A percentile compares a stretch with the other conserved stretches of the same genome.
phyloP scores from a whole-genome alignment of 1,284 basidiomycete genomes.

The Heterobasidion occidentale region DNA sequence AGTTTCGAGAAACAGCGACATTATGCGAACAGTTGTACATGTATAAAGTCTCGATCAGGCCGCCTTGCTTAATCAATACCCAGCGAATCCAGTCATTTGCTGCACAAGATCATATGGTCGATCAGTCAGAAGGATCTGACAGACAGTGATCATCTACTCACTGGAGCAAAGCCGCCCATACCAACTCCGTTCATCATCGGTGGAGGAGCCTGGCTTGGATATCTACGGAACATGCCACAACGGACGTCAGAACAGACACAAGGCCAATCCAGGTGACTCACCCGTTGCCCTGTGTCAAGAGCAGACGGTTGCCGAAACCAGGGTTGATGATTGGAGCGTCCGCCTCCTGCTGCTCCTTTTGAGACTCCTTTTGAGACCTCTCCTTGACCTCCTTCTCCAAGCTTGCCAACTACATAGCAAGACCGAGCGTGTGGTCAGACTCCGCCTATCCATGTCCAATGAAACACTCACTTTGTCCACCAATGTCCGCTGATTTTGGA shows the following conservation, averaged over 20 bases:
- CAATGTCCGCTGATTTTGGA: slow-evolving; percentile 77
- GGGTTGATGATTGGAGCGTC: slow-evolving; percentile 82
- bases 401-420: slow-evolving; percentile 40
- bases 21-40: not conserved
- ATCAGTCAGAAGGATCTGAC: not conserved
- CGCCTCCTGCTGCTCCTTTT: slow-evolving; percentile 81
- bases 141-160: slow-evolving; percentile 20
- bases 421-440: not conserved
- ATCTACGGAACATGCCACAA: slow-evolving; percentile 18
- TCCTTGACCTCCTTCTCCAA: slow-evolving; percentile 84
- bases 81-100: slow-evolving; percentile 29
- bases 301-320: slow-evolving; percentile 46
- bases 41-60: slow-evolving; percentile 1
- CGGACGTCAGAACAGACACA: not conserved
- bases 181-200: slow-evolving; percentile 36
- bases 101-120: slow-evolving; percentile 3
- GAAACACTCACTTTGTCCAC: slow-evolving; percentile 49
- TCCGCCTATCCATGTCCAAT: slow-evolving; percentile 11
- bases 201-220: slow-evolving; percentile 34
- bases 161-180: slow-evolving; percentile 35
- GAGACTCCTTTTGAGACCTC: slow-evolving; percentile 70
- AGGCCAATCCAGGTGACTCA: slow-evolving; percentile 16
- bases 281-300: slow-evolving; percentile 68
- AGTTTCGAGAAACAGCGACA: not conserved
- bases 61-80: slow-evolving; percentile 19